Base-by-base conservation (phyloP, 2,329 filamentous ascomycete species). In the Ceratocystis huliohia region DNA sequence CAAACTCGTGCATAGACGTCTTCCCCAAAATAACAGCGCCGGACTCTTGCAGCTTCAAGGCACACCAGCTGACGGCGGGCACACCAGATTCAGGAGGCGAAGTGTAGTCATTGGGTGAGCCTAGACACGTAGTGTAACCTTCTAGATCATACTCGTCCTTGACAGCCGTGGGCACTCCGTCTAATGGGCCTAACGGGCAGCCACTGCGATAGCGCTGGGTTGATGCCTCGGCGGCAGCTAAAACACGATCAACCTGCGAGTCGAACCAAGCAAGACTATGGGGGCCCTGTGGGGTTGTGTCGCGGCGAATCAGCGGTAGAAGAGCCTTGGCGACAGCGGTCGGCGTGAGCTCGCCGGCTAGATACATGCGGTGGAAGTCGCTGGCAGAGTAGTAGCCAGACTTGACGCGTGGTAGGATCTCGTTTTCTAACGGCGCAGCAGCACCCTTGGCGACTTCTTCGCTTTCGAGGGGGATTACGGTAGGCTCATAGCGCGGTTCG, bases 81-180 rank as follows among this genome's bases (percentile, higher is more conserved):
- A 70, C 71, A 22, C 72, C 70, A 15, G 74, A 73, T 1, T 80
- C 73, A 0, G 69, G 67, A 5, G 76, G 75, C 6, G 79, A 75
- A 0, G 80, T 84, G 71, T 85, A 87, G 71, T 87, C 82, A 69
- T 84, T 78, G 44, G 78, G 78, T 8, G 83, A 84, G 6, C 86
- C 87, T 53, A 88, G 78, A 10, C 80, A 86, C 50, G 83, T 87
- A 56, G 80, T 79, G 73, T 93, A 91, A 0, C 88, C 89, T n/a
- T 84, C 82, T 28, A 93, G 75, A 72, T 91, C 85, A 63, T 88
- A 83, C 73, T 91, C 88, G 71, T 92, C 88, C 75, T 92, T 92
- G 63, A 91, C 81, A 0, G 83, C 86, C 4, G 90, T 82, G 0
- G 88, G 88, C 0, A 92, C 81, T 6, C 88, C 89, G 70, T 91